Percentiles rank a stretch among this genome's conserved stretches.
Conservation (phyloP, 2,329 filamentous ascomycete species). For the Neopestalotiopsis sp. region DNA sequence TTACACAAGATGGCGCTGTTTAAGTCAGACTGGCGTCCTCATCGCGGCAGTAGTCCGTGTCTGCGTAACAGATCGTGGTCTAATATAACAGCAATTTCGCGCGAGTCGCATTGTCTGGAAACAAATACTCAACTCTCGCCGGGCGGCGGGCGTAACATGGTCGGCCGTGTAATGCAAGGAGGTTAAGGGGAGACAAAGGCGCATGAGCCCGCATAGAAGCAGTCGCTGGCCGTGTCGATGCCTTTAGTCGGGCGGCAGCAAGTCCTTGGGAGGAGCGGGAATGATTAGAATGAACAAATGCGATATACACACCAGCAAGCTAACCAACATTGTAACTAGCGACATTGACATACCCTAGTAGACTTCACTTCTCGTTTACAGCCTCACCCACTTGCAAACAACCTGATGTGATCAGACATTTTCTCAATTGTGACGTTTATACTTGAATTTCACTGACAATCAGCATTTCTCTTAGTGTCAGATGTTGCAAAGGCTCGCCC, state of each 20-base stretch:
- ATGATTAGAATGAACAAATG: slow-evolving; percentile 5
- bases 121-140: neutral
- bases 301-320: slow-evolving; percentile 3
- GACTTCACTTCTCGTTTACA: slow-evolving; percentile 15
- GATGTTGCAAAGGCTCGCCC: neutral
- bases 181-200: neutral
- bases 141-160: neutral
- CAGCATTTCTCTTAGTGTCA: too few species aligned
- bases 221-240: neutral
- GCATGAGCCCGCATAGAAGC: neutral
- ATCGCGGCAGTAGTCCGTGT: neutral
- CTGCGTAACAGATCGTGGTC: neutral
- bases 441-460: neutral
- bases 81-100: neutral
- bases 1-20: neutral
- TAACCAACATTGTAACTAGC: slow-evolving; percentile 15
- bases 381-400: neutral
- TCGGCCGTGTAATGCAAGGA: neutral
- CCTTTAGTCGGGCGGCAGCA: neutral
- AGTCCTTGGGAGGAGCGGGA: neutral
- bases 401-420: neutral
- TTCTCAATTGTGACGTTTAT: neutral
- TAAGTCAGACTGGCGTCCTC: neutral
- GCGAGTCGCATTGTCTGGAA: neutral
- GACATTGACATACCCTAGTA: slow-evolving; percentile 12